Percentiles rank a stretch among this genome's conserved stretches.
phyloP scores from a whole-genome alignment of 2,329 filamentous ascomycete genomes.

The Phoma sp. region DNA sequence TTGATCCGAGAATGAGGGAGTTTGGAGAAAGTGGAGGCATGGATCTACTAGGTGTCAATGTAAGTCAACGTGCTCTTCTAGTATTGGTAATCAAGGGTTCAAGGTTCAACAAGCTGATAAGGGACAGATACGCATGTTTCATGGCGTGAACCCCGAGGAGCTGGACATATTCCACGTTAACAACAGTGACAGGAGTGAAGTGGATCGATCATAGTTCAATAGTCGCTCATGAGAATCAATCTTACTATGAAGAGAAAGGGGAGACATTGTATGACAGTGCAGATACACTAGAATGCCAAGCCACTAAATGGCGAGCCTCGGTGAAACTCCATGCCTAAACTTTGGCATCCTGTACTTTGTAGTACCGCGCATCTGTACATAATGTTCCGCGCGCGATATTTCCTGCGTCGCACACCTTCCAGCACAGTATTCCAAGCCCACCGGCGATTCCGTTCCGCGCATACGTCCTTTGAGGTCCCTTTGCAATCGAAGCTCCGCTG shows the following conservation, averaged over 20 bases:
- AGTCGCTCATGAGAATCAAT: not conserved
- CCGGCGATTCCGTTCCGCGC: slow-evolving; percentile 4
- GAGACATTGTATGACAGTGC: no score
- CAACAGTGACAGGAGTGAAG: slow-evolving; percentile 19
- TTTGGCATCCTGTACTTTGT: slow-evolving; percentile 3
- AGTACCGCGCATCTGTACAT: slow-evolving; percentile 10
- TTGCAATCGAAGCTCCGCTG: slow-evolving; percentile 34
- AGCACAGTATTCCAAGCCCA: not conserved
- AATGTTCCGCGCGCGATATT: slow-evolving; percentile 31
- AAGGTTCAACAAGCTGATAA: not conserved
- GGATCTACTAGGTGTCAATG: slow-evolving; percentile 38
- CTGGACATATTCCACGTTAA: slow-evolving; percentile 31
- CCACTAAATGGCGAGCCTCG: slow-evolving; percentile 35
- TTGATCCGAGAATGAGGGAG: slow-evolving; percentile 33
- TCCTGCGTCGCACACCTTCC: slow-evolving; percentile 18
- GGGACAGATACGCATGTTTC: slow-evolving; percentile 35
- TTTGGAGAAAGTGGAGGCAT: slow-evolving; percentile 20
- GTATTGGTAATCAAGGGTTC: not conserved
- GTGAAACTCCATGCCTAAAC: slow-evolving; percentile 18
- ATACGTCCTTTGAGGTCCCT: slow-evolving; percentile 16
- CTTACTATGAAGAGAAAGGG: no score
- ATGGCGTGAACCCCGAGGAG: slow-evolving; percentile 32
- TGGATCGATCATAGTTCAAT: no score
- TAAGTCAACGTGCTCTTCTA: slow-evolving; percentile 15
- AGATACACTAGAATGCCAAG: slow-evolving; percentile 17